Conservation (phyloP, 2,329 filamentous ascomycete genomes). For the Penicillium expansum region DNA sequence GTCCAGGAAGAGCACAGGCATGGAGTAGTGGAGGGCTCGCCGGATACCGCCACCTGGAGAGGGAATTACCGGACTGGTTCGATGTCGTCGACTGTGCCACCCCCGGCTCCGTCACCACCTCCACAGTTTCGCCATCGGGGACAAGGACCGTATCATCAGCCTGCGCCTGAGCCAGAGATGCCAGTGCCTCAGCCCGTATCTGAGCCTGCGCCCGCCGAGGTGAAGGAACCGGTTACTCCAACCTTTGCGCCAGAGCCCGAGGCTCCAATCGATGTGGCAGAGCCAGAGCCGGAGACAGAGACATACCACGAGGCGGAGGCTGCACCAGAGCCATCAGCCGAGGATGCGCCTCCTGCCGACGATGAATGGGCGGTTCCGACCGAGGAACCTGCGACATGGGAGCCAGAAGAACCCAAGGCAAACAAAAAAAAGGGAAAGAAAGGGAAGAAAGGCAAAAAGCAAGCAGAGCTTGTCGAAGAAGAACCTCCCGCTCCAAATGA, state of each 20-base stretch:
- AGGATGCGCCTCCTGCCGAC: neutral
- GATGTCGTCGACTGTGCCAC: slow-evolving; percentile 28
- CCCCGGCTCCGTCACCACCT: slow-evolving; percentile 34
- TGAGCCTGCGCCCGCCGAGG: neutral
- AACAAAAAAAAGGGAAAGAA: slow-evolving; percentile 29
- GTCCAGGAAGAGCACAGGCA: slow-evolving; percentile 19
- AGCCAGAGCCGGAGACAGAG: neutral
- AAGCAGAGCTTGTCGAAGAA: slow-evolving; percentile 22
- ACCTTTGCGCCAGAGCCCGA: neutral
- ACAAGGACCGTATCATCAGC: neutral
- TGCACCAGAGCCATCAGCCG: neutral
- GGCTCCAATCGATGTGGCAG: neutral
- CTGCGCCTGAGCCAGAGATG: neutral
- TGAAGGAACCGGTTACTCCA: neutral
- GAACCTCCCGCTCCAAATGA: slow-evolving; percentile 15
- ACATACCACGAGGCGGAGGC: slow-evolving; percentile 1
- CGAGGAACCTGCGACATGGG: neutral
- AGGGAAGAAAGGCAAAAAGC: slow-evolving; percentile 29
- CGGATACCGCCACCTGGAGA: slow-evolving; percentile 17
- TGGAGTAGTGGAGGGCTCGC: slow-evolving; percentile 13
- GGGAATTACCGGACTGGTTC: slow-evolving; percentile 22
- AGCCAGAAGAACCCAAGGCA: neutral
- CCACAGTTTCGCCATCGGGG: slow-evolving; percentile 6
- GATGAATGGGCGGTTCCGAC: neutral
- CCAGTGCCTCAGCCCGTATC: neutral